These are phyloP conservation scores for Podospora pseudoanserina DNA, from an alignment of 495 filamentous ascomycete genomes.

Conservation along the genomic window DNA sequence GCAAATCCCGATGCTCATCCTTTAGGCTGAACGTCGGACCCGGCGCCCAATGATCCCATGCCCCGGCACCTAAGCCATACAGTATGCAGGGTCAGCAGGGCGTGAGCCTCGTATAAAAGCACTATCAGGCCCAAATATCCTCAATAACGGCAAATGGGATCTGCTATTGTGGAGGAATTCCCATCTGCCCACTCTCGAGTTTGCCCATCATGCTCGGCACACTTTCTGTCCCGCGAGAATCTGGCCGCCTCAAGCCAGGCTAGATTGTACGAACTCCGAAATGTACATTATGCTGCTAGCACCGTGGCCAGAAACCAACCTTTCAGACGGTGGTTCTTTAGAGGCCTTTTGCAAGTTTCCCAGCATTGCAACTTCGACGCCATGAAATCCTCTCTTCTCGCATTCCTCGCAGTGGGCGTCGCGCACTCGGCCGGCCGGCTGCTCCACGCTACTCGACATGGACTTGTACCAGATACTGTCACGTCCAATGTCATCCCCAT, in stretches of 20 bases:
- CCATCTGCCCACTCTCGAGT: constrained; percentile 1
- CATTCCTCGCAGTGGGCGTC: not conserved
- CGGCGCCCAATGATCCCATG: not conserved
- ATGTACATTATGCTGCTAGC: not conserved
- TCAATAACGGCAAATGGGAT: constrained; percentile 19
- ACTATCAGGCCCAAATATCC: constrained; percentile 5
- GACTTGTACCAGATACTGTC: not conserved
- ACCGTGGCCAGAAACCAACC: not conserved
- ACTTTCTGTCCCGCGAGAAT: not conserved
- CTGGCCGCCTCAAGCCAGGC: not conserved
- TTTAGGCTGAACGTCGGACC: constrained; percentile 11
- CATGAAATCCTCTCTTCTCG: not conserved
- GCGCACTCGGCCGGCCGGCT: not conserved
- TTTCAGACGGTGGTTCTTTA: not conserved
- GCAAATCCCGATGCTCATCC: not conserved
- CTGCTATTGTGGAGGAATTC: not conserved
- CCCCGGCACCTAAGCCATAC: not conserved
- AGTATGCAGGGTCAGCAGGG: not conserved
- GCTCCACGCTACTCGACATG: not conserved
- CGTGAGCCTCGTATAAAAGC: constrained; percentile 5
- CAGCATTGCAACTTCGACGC: not conserved
- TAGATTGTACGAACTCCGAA: not conserved
- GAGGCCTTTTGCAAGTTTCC: not conserved
- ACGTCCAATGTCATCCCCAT: constrained; percentile 13
- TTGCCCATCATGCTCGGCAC: not conserved